phyloP scores from a whole-genome alignment of 768 basidiomycete species.

The Pleurotus djamor region DNA sequence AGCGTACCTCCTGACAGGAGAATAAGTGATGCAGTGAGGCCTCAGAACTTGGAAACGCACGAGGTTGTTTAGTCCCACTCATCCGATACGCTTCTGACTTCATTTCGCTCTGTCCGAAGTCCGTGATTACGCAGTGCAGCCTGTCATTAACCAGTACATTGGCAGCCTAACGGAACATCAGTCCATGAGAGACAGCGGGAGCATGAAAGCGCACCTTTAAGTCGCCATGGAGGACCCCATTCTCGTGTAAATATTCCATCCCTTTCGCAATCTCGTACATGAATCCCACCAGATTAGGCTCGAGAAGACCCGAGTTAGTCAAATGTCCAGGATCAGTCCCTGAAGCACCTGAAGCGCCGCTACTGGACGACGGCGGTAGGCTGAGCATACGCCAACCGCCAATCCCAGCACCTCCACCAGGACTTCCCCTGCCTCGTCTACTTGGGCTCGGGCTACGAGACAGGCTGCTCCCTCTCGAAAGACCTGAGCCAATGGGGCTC shows the following conservation, averaged over 20 bases:
- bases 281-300: constrained; percentile 48
- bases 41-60: constrained; percentile 29
- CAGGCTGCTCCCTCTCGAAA: constrained; percentile 10
- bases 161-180: constrained; percentile 40
- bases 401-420: constrained; percentile 3
- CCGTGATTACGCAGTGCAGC: constrained; percentile 69
- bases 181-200: not conserved
- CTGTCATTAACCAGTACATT: constrained; percentile 77
- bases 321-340: not conserved
- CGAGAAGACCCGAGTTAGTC: not conserved
- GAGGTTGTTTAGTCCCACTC: constrained; percentile 45
- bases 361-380: constrained; percentile 7
- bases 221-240: constrained; percentile 76
- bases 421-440: constrained; percentile 2
- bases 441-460: constrained; percentile 8
- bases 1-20: constrained; percentile 51
- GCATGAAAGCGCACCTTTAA: constrained; percentile 51
- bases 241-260: constrained; percentile 76
- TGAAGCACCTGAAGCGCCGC: not conserved
- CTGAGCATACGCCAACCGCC: constrained; percentile 5
- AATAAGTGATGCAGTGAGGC: not conserved
- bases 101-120: constrained; percentile 84
- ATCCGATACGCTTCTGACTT: constrained; percentile 67
- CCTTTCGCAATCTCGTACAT: constrained; percentile 77
- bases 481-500: constrained; percentile 13